These are phyloP conservation scores for Cryptococcus jaspeensis DNA, from an alignment of 1,284 basidiomycete species.

Conservation along the genomic window DNA sequence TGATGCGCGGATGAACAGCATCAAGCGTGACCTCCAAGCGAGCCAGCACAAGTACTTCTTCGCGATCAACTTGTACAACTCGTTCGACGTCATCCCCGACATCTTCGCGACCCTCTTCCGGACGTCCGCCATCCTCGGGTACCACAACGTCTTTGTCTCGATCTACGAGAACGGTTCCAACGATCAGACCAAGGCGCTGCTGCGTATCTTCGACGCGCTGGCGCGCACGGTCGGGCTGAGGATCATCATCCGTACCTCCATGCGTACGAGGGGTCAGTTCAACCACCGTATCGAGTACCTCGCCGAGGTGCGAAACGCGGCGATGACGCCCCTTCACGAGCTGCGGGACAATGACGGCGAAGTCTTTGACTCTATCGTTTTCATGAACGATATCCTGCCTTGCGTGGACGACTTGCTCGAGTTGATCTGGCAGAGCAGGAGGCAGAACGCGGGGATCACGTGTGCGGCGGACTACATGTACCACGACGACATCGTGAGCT, in stretches of 20 bases:
- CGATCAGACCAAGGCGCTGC: slow-evolving; percentile 92
- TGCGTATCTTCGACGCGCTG: slow-evolving; percentile 87
- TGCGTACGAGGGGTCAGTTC: slow-evolving; percentile 88
- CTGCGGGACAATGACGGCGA: slow-evolving; percentile 83
- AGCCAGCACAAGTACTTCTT: slow-evolving; percentile 93
- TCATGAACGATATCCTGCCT: slow-evolving; percentile 97
- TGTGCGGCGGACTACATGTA: slow-evolving; percentile 98
- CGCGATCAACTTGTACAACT: slow-evolving; percentile 96
- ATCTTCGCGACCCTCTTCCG: slow-evolving; percentile 94
- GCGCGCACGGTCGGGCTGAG: slow-evolving; percentile 83
- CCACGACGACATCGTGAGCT: slow-evolving; percentile 79
- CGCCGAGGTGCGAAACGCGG: slow-evolving; percentile 91
- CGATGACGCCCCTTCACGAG: slow-evolving; percentile 88
- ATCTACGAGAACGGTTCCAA: slow-evolving; percentile 97
- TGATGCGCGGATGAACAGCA: slow-evolving; percentile 52
- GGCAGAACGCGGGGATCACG: slow-evolving; percentile 92
- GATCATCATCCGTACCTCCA: slow-evolving; percentile 83
- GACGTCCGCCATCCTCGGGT: slow-evolving; percentile 81
- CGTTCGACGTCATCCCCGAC: slow-evolving; percentile 96
- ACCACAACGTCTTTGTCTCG: slow-evolving; percentile 92
- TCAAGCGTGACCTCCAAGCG: slow-evolving; percentile 52
- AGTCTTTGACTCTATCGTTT: slow-evolving; percentile 89
- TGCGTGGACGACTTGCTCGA: slow-evolving; percentile 94
- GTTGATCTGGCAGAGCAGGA: slow-evolving; percentile 86
- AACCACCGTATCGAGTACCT: slow-evolving; percentile 98